Conservation (phyloP, 176 grass and related monocot genomes). For the Thalia dealbata region DNA sequence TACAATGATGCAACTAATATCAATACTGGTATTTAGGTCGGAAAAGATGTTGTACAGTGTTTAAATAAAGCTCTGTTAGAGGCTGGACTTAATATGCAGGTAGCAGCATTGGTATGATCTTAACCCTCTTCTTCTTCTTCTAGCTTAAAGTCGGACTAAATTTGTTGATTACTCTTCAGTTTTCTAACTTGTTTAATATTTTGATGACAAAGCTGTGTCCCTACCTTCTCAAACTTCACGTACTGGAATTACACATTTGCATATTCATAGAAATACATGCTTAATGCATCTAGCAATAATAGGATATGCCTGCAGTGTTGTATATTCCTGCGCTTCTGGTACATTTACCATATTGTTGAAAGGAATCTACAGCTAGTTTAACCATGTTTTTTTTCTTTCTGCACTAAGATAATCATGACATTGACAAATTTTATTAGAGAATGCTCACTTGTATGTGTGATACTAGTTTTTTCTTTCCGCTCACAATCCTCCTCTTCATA, state of each 20-base stretch:
- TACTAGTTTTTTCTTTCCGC: too few relatives aligned
- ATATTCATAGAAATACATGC: neutral
- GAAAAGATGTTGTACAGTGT: slow-evolving; percentile 61
- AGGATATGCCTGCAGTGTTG: neutral
- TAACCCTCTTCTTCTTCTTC: neutral
- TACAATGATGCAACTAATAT: neutral
- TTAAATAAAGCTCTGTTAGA: slow-evolving; percentile 72
- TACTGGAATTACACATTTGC: neutral
- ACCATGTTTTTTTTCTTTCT: too few relatives aligned
- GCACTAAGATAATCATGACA: too few relatives aligned
- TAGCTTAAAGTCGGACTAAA: neutral
- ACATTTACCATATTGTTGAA: too few relatives aligned
- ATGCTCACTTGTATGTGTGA: too few relatives aligned
- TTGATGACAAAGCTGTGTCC: neutral
- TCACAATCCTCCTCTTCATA: too few relatives aligned
- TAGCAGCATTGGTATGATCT: slow-evolving; percentile 66
- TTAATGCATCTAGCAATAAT: neutral
- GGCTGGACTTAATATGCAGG: slow-evolving; percentile 50
- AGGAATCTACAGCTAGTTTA: too few relatives aligned
- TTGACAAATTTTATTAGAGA: too few relatives aligned
- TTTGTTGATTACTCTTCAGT: neutral
- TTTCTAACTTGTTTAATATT: neutral
- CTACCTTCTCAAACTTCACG: neutral
- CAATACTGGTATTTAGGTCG: slow-evolving; percentile 34
- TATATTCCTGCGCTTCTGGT: neutral